These are phyloP conservation scores for Adansonia gregorii DNA, from an alignment of 441 rosid species.

Conservation along the genomic window DNA sequence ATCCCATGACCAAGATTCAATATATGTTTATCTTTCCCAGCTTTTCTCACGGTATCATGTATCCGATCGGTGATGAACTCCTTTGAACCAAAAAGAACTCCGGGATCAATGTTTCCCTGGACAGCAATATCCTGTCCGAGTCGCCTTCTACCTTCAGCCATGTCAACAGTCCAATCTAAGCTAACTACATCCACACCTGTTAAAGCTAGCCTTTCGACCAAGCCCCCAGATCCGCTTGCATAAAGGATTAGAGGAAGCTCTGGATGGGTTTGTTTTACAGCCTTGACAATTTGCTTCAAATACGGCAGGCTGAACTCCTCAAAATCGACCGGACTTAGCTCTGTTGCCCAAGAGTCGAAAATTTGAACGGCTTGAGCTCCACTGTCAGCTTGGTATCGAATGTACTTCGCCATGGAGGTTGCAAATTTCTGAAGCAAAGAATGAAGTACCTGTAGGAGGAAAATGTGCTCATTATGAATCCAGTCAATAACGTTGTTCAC, in stretches of 20 bases:
- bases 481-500: conserved; percentile 1
- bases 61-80: conserved; percentile 83
- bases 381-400: conserved; percentile 77
- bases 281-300: conserved; percentile 77
- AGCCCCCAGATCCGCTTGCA: conserved; percentile 92
- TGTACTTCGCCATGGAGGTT: conserved; percentile 80
- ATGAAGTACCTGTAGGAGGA: conserved; percentile 66
- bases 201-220: conserved; percentile 81
- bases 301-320: conserved; percentile 92
- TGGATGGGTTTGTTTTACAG: conserved; percentile 88
- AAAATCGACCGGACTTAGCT: conserved; percentile 92
- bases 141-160: conserved; percentile 92
- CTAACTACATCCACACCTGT: conserved; percentile 95
- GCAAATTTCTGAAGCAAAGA: conserved; percentile 84
- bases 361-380: conserved; percentile 99
- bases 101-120: conserved; percentile 94
- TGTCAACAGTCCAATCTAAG: conserved; percentile 97
- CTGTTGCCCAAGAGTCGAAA: conserved; percentile 97
- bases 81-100: conserved; percentile 86
- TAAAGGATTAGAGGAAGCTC: conserved; percentile 83
- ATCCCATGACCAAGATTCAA: conserved; percentile 97
- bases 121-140: conserved; percentile 75
- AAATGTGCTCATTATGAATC: conserved; percentile 19
- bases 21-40: conserved; percentile 84
- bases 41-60: conserved; percentile 83